These are phyloP conservation scores for Pichia kluyveri DNA, from an alignment of 805 yeast genomes.

Conservation along the genomic window DNA sequence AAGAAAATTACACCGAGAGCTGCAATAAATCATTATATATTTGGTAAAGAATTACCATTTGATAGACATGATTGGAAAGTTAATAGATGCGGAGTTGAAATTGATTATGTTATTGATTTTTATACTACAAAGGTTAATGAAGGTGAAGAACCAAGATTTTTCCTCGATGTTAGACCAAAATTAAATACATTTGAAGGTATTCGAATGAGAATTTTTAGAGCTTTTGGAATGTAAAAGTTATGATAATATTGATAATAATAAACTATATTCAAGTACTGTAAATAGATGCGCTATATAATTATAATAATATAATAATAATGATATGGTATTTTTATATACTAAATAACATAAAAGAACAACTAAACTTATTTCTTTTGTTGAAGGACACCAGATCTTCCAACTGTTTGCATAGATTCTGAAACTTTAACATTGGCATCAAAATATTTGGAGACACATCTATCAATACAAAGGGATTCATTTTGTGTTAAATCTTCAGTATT, in stretches of 20 bases:
- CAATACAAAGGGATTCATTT: slow-evolving; percentile 79
- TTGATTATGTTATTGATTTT: slow-evolving; percentile 91
- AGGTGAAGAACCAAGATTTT: slow-evolving; percentile 52
- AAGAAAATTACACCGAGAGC: slow-evolving; percentile 85
- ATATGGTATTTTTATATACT: no score
- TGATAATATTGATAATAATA: neutral
- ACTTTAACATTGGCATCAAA: slow-evolving; percentile 92
- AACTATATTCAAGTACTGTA: slow-evolving; percentile 6
- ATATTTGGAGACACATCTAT: slow-evolving; percentile 92
- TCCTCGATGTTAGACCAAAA: slow-evolving; percentile 88
- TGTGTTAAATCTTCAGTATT: slow-evolving; percentile 66
- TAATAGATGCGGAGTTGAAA: slow-evolving; percentile 70
- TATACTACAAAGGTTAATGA: slow-evolving; percentile 32
- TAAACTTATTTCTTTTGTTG: slow-evolving; percentile 11
- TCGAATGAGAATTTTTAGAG: slow-evolving; percentile 53
- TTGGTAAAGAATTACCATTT: slow-evolving; percentile 73
- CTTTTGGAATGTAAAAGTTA: slow-evolving; percentile 37
- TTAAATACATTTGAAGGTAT: slow-evolving; percentile 74
- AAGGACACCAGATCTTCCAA: slow-evolving; percentile 28
- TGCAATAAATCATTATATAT: slow-evolving; percentile 46
- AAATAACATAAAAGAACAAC: no score
- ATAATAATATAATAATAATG: no score
- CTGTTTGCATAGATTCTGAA: slow-evolving; percentile 55
- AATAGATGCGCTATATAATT: neutral
- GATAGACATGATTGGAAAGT: slow-evolving; percentile 96